phyloP scores from a whole-genome alignment of 352 stramenopile species.

The Phytophthora lateralis region DNA sequence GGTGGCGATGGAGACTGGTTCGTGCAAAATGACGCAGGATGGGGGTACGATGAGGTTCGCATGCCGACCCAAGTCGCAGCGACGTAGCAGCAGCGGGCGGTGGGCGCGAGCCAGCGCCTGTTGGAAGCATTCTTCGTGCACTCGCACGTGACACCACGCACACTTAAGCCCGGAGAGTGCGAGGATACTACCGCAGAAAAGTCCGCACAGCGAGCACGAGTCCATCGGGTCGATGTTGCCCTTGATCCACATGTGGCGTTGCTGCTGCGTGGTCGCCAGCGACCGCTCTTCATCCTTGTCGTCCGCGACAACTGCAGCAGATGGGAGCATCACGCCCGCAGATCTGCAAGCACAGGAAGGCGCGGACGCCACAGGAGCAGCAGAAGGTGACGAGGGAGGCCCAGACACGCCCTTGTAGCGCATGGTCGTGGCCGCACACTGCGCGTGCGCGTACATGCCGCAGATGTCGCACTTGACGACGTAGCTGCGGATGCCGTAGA shows the following conservation, averaged over 20 bases:
- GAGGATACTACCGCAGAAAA: constrained; percentile 85
- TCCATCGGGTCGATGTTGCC: constrained; percentile 88
- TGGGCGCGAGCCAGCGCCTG: constrained; percentile 39
- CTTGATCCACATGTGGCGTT: constrained; percentile 78
- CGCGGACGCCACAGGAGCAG: neutral
- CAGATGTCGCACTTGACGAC: constrained; percentile 87
- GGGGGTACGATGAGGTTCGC: constrained; percentile 70
- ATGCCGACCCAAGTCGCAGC: constrained; percentile 78
- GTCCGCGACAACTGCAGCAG: constrained; percentile 25
- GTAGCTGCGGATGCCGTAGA: constrained; percentile 87
- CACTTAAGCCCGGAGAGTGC: constrained; percentile 82
- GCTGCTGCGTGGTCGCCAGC: constrained; percentile 21
- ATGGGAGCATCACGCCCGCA: constrained; percentile 19
- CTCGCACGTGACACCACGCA: constrained; percentile 79
- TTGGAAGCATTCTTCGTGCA: constrained; percentile 82
- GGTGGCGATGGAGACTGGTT: constrained; percentile 38
- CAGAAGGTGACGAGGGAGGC: neutral
- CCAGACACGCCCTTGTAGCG: constrained; percentile 41
- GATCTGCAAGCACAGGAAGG: constrained; percentile 31
- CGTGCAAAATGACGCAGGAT: constrained; percentile 55
- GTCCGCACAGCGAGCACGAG: constrained; percentile 73
- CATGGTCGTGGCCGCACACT: constrained; percentile 66
- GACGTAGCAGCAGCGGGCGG: constrained; percentile 42
- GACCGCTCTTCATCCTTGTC: constrained; percentile 13
- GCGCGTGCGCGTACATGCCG: constrained; percentile 81